phyloP scores from a whole-genome alignment of 257 asterid species.

The Penstemon newberryi region DNA sequence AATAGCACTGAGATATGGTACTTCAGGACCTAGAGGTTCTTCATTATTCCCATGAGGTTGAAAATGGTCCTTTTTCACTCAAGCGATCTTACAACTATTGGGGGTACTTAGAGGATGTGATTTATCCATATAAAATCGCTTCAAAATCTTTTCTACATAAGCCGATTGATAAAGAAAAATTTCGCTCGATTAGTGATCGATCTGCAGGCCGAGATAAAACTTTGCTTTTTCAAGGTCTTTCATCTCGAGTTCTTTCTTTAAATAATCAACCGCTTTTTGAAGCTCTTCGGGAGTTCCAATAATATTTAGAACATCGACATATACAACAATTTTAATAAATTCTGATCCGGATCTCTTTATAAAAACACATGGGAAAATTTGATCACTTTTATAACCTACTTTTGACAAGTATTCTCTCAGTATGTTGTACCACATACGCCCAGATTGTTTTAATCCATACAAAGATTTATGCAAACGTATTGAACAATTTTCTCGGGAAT shows the following conservation, averaged over 20 bases:
- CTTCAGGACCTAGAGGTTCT: neutral
- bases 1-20: too few species aligned
- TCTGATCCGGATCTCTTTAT: too few species aligned
- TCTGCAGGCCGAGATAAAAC: neutral
- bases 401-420: too few species aligned
- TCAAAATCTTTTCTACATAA: too few species aligned
- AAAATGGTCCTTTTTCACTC: neutral
- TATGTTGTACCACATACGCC: too few species aligned
- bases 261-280: neutral
- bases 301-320: too few species aligned
- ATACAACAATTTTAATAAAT: too few species aligned
- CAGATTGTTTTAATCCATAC: neutral
- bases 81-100: neutral
- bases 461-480: neutral
- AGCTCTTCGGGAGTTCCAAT: neutral
- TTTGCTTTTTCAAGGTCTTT: neutral
- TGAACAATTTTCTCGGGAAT: neutral
- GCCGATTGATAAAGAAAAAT: neutral
- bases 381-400: too few species aligned
- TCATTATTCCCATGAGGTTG: too few species aligned
- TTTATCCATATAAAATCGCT: too few species aligned
- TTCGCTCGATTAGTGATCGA: neutral
- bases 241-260: neutral
- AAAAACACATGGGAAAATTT: too few species aligned
- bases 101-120: too few species aligned